phyloP scores from a whole-genome alignment of 192 early-diverging fungal species.

The Backusella psychrophila region DNA sequence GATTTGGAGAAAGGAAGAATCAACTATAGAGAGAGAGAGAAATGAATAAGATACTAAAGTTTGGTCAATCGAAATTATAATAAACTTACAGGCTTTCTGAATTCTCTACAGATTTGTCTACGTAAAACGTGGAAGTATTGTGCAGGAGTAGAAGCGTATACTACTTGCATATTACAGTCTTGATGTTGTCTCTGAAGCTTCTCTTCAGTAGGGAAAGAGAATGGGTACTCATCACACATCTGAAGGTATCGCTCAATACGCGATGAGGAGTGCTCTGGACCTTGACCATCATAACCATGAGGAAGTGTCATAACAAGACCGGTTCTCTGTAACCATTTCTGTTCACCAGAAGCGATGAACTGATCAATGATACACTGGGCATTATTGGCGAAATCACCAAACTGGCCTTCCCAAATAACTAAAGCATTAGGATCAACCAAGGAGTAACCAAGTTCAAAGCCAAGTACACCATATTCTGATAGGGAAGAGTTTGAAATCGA shows the following conservation, averaged over 20 bases:
- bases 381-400: constrained; percentile 97
- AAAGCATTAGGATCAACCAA: constrained; percentile 92
- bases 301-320: constrained; percentile 91
- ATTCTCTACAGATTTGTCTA: constrained; percentile 94
- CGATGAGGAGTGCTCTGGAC: constrained; percentile 96
- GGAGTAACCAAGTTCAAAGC: constrained; percentile 97
- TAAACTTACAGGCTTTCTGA: constrained; percentile 82
- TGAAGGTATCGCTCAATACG: constrained; percentile 95
- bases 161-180: constrained; percentile 97
- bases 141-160: constrained; percentile 90
- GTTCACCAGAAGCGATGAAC: constrained; percentile 93
- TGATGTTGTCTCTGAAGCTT: constrained; percentile 90
- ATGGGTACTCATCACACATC: constrained; percentile 92
- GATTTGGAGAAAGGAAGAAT: constrained; percentile 78
- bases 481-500: constrained; percentile 93
- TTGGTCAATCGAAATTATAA: background rate
- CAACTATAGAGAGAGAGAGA: constrained; percentile 21
- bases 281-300: constrained; percentile 98
- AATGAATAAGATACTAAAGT: background rate
- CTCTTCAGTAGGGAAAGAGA: constrained; percentile 69
- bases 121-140: constrained; percentile 96
- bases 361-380: constrained; percentile 99
- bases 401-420: constrained; percentile 97
- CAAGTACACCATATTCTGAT: constrained; percentile 92
- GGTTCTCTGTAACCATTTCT: constrained; percentile 97